These are phyloP conservation scores for Gentiana macrophylla DNA, from an alignment of 257 asterid genomes.

Conservation along the genomic window DNA sequence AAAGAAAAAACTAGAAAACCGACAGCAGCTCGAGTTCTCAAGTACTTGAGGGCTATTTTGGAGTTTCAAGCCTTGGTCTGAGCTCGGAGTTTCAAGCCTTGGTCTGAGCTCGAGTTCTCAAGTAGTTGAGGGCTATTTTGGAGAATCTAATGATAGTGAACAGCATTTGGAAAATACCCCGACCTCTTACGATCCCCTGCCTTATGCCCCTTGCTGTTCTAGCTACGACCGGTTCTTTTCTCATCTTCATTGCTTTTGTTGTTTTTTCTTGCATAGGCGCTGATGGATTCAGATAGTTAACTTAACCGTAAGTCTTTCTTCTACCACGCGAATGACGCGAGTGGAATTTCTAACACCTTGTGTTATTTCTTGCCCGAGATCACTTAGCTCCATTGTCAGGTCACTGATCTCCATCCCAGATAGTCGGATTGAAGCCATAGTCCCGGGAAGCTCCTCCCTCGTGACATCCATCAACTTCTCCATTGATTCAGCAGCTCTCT, in stretches of 20 bases:
- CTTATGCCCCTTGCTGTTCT: slow-evolving; percentile 47
- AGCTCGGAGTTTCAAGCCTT: slow-evolving; percentile 22
- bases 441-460: slow-evolving; percentile 86
- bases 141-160: slow-evolving; percentile 45
- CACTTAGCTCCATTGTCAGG: slow-evolving; percentile 88
- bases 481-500: slow-evolving; percentile 68
- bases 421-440: slow-evolving; percentile 89
- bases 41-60: too few species aligned
- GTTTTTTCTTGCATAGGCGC: slow-evolving; percentile 49
- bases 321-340: slow-evolving; percentile 69
- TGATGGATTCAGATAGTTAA: slow-evolving; percentile 43
- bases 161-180: slow-evolving; percentile 43
- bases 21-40: too few species aligned
- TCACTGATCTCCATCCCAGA: slow-evolving; percentile 97
- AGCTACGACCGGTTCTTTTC: slow-evolving; percentile 43
- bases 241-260: slow-evolving; percentile 29
- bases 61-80: slow-evolving; percentile 36
- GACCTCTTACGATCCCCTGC: slow-evolving; percentile 68
- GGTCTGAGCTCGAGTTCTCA: slow-evolving; percentile 45
- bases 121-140: slow-evolving; percentile 31
- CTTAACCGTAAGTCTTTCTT: slow-evolving; percentile 59
- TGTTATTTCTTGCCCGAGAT: slow-evolving; percentile 59
- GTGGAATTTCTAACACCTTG: slow-evolving; percentile 80
- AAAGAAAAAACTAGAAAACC: too few species aligned
- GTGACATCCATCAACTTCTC: slow-evolving; percentile 74